phyloP scores from a whole-genome alignment of 177 flowering plant species.

The Vitis hybrid region DNA sequence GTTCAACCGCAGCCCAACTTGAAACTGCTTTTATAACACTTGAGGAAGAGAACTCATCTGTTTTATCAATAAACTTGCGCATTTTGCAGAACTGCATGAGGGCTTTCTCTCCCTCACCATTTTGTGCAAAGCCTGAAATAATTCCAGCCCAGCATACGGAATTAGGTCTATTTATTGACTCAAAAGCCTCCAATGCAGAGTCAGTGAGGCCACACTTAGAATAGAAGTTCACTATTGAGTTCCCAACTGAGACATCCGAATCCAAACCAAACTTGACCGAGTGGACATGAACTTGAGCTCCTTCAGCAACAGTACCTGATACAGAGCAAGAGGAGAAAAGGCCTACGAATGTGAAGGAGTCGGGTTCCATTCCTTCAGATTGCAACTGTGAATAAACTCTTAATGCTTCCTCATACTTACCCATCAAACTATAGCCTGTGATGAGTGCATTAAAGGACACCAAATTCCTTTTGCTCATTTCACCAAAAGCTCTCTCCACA shows the following conservation, averaged over 20 bases:
- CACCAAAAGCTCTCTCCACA: constrained; percentile 29
- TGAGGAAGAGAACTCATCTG: constrained; percentile 28
- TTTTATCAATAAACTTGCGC: constrained; percentile 13
- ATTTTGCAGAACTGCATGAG: constrained; percentile 22
- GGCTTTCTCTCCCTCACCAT: constrained; percentile 28
- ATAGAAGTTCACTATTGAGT: constrained; percentile 29
- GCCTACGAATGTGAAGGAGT: constrained; percentile 24
- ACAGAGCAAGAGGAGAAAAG: constrained; percentile 29
- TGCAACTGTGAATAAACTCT: constrained; percentile 16
- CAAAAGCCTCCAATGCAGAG: constrained; percentile 26
- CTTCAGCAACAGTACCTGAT: constrained; percentile 21
- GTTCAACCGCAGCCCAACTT: constrained; percentile 16
- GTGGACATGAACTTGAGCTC: constrained; percentile 33
- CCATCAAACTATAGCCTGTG: constrained; percentile 28
- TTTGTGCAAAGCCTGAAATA: constrained; percentile 31
- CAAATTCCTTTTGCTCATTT: constrained; percentile 25
- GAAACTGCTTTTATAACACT: constrained; percentile 25
- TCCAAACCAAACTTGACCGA: constrained; percentile 26
- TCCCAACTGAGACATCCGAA: constrained; percentile 25
- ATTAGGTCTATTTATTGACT: constrained; percentile 19
- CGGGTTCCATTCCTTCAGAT: constrained; percentile 19
- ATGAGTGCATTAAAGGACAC: constrained; percentile 40
- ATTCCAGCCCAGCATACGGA: constrained; percentile 34
- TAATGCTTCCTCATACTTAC: constrained; percentile 25
- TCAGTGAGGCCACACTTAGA: constrained; percentile 22